Base-by-base conservation (phyloP, 306 rosid species). In the Mimosa bimucronata region DNA sequence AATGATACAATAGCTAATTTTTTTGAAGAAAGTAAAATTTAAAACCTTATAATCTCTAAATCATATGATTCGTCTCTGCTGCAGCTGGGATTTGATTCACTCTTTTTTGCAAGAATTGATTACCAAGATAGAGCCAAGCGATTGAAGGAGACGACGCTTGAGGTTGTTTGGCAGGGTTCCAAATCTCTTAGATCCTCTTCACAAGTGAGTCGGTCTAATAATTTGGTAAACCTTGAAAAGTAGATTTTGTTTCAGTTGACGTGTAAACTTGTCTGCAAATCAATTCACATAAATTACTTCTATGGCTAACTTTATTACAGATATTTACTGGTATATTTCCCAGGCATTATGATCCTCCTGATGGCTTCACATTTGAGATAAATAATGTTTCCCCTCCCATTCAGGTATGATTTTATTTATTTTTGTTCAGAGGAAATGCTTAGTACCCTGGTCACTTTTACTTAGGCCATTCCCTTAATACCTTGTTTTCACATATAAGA, bases 51-150 rank as follows among this genome's bases (percentile, higher is more conserved):
- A 38, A 77, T 74, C 57, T 78, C 77, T 64, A 57, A 58, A 57
- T 71, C 53, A 12, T 53, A 68, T 8, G 31, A 81, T 44, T 23
- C 77, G 55, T 83, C 23, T 81, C 73, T 77, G 16, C 82, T 88
- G 92, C 95, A 92, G 95, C 83, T 92, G 70, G 97, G 95, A 77
- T 92, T 92, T 71, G 92, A 92, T 86, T 92, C 97, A 15, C 91
- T 90, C 55, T 90, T 85, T 87, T 92, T 92, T 75, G 95, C 97
- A 64, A 90, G 97, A 79, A 92, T 92, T 71, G 97, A 92, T 89
- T 92, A 89, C 88, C 97, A 92, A 89, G 97, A 90, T 77, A 85
- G 97, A 85, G 95, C 93, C 30, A 89, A 85, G 77, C 87, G 95
- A 31, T 84, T 92, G 72, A 86, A 76, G 82, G 91, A 92, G 66